Evolutionary conservation across 2,329 filamentous ascomycete genomes (phyloP).

Genomic region (Ceratocystis harringtonii): DNA sequence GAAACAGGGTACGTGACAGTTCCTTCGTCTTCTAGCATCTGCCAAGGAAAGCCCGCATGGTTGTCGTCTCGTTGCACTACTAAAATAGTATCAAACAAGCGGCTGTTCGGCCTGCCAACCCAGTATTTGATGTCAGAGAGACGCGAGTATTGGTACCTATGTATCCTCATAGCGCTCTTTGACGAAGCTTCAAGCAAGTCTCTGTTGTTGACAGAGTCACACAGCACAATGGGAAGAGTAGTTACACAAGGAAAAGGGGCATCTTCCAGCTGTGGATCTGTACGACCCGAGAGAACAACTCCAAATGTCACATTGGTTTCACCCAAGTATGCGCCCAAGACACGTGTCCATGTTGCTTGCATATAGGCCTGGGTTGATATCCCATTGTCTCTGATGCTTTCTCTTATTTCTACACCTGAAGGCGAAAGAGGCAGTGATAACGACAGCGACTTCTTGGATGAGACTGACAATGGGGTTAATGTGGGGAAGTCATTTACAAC

Average conservation of each 20-base stretch:
- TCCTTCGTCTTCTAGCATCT: conserved; percentile 47
- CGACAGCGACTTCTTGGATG: conserved; percentile 24
- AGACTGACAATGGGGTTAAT: conserved; percentile 46
- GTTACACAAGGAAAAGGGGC: conserved; percentile 65
- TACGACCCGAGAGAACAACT: conserved; percentile 62
- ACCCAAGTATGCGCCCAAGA: conserved; percentile 63
- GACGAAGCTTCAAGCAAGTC: conserved; percentile 49
- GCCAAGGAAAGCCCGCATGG: conserved; percentile 36
- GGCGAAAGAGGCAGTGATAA: not conserved
- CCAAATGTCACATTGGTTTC: conserved; percentile 64
- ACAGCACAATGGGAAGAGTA: conserved; percentile 54
- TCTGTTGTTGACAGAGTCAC: conserved; percentile 31
- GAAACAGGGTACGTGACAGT: conserved; percentile 67
- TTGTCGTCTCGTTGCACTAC: conserved; percentile 49
- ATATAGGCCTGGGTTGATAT: conserved; percentile 62
- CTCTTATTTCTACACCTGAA: conserved; percentile 31
- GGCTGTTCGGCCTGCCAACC: conserved; percentile 47
- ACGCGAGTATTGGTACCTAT: conserved; percentile 57
- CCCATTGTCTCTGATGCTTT: conserved; percentile 39
- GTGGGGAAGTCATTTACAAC: conserved; percentile 60
- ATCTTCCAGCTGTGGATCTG: conserved; percentile 40
- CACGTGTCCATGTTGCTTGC: conserved; percentile 61
- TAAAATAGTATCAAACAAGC: conserved; percentile 72
- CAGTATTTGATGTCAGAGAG: conserved; percentile 58
- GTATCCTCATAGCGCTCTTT: conserved; percentile 45